Base-by-base conservation (phyloP, 305 asterid species). In the Coffea humblotiana region DNA sequence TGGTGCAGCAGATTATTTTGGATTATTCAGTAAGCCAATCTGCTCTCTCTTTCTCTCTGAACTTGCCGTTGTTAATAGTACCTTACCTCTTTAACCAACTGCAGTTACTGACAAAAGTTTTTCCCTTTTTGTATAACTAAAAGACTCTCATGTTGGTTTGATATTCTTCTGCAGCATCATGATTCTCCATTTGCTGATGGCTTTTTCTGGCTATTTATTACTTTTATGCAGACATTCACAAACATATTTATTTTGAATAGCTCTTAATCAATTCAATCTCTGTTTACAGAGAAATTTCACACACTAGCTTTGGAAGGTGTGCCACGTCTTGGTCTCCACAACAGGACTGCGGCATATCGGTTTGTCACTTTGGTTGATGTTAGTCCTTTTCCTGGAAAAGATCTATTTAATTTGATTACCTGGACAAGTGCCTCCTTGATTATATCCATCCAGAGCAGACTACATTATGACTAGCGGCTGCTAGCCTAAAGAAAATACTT, bases 301-400 rank as follows among this genome's bases (percentile, higher is more conserved):
- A 96, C 99, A 16, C 84, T 96, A 82, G 98, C 98, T 75, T 83
- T 96, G 89, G 99, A 96, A 5, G 99, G 96, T n/a, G 87, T 94
- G 37, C 99, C 97, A 1, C 74, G 86, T 78, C 90, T 96, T 27
- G 97, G 97, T 77, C 97, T 94, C 86, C 89, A 90, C 77, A 96
- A 92, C 83, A 89, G 92, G 87, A 86, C 90, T 77, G 96, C 97
- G 69, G 98, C 99, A 18, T 91, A 92, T 86, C 97, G 99, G 78
- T 96, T 96, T 89, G 98, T 96, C 85, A 96, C 97, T 76, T 87
- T 96, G 87, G 97, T 96, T 47, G 99, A 96, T 87, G 99, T 96
- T 72, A 91, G 99, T 91, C 80, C 82, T 82, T 67, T 49, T 37
- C 79, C 80, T 77, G 72, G 56, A 27, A 18, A n/a, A 18, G 10